Base-by-base conservation (phyloP, 768 basidiomycete genomes). In the Austroboletus eburneus region DNA sequence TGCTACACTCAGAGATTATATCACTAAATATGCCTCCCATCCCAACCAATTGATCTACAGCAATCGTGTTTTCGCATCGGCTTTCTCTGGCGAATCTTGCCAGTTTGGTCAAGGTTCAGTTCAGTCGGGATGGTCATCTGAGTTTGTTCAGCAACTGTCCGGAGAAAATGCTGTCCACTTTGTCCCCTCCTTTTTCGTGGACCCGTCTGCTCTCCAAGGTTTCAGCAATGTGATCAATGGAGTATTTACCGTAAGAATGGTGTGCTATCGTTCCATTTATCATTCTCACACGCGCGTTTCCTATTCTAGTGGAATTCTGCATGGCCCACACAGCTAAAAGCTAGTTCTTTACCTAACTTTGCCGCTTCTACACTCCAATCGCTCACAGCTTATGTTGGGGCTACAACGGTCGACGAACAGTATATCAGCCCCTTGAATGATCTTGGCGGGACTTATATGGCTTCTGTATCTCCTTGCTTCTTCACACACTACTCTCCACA, bases 401-500 rank as follows among this genome's bases (percentile, higher is more conserved):
- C 72, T 8, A 76, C 71, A 4, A 71, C 74, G 33, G 69, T 73
- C 21, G 89, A 91, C 50, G 59, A 64, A 2, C 57, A 74, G 21
- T 83, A 87, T 58, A 66, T 86, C 41, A 56, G 67, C 17, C 69
- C 64, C 3, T 67, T 81, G 46, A 42, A 56, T 10, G 52, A 63
- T 9, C 57, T 57, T 59, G 55, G 63, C 1, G 58, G 36, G 47
- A 54, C 66, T 5, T 77, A 78, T 55, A 73, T 77, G 64, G 72
- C 72, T 6, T 69, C 83, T 13, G 79, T 81, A 23, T 80, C 85
- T 10, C 83, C 87, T 13, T 81, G 83, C 78, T 90, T 90, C 70
- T 89, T 85, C 63, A 85, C 87, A 3, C 86, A 90, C 60, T 89
- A 87, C 59, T 73, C 79, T 22, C 64, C 72, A 10, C 62, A 87